Evolutionary conservation across 192 early-diverging fungal genomes (phyloP), one percentile per base, ranked within the genome.

Genomic region (Linnemannia hyalina): DNA sequence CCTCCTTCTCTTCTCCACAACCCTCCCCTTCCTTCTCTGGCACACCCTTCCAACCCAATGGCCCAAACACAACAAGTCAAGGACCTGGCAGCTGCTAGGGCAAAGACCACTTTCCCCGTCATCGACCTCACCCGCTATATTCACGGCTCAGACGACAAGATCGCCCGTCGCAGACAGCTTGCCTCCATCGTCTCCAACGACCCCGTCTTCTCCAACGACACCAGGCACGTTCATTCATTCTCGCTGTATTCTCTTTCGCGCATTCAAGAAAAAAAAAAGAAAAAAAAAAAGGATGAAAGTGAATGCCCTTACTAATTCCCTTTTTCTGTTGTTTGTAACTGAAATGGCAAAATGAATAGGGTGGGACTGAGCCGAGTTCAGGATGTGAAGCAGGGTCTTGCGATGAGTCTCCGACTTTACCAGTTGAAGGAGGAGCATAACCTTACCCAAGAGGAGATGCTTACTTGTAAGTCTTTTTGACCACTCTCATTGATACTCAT

Each of bases 351-450:
- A 26, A 54, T 60, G 8, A 75, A 32, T 36, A 80, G 84, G 70
- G 65, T 81, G 6, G 78, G 84, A 10, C 68, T 81, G 76, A 86
- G 84, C 68, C 70, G 79, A 68, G 75, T 97, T 82, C 90, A 93
- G 42, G 91, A 91, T 63, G 95, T 94, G 75, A 95, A 95, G 78
- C 86, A 85, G 47, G 90, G 92, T 3, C 88, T 91, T 2, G 76
- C 81, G 38, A 73, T 95, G 70, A 94, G 93, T 82, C 89, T 90
- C 11, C 83, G 94, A 70, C 91, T 95, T 49, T 89, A 94, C 29
- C 79, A 88, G 63, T 76, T 95, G 69, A 89, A 90, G 5, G 88
- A 91, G 23, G 91, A 91, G 72, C 89, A 92, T 71, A 89, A 89
- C 76, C 80, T 94, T 80, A 77, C 89, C 5, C 89, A 90, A 22